A percentile compares a stretch with the other conserved stretches of the same genome.
Conservation (phyloP, 148 eudicot genomes). For the Chenopodium album region DNA sequence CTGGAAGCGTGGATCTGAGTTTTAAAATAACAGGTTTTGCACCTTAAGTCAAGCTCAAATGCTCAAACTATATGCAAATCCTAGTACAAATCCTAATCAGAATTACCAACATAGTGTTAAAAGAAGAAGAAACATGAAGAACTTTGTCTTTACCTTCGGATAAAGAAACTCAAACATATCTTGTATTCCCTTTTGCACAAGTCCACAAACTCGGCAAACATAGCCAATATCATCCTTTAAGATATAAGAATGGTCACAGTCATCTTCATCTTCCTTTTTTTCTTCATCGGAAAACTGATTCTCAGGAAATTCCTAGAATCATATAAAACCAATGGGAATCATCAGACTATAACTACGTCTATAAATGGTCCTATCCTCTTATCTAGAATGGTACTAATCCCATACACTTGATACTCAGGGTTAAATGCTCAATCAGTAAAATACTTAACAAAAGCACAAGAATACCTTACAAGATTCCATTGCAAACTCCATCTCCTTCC, state of each 20-base stretch:
- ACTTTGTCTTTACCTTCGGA: slow-evolving; percentile 38
- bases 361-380: no score
- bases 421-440: neutral
- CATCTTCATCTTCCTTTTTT: slow-evolving; percentile 40
- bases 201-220: slow-evolving; percentile 92
- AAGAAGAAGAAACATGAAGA: neutral
- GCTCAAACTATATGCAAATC: neutral
- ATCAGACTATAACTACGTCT: neutral
- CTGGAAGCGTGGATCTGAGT: no score
- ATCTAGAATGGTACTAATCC: no score
- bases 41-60: no score
- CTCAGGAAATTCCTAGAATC: slow-evolving; percentile 46
- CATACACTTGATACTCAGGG: neutral
- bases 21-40: no score
- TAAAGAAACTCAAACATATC: slow-evolving; percentile 62
- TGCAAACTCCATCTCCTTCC: slow-evolving; percentile 76
- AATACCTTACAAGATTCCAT: slow-evolving; percentile 69
- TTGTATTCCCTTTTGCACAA: slow-evolving; percentile 61
- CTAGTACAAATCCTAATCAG: neutral
- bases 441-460: neutral
- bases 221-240: slow-evolving; percentile 82
- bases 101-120: neutral
- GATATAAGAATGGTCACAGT: slow-evolving; percentile 70
- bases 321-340: neutral
- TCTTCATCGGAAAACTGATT: slow-evolving; percentile 36